phyloP scores from a whole-genome alignment of 75 land plant species.

The Selaginella moellendorffii region DNA sequence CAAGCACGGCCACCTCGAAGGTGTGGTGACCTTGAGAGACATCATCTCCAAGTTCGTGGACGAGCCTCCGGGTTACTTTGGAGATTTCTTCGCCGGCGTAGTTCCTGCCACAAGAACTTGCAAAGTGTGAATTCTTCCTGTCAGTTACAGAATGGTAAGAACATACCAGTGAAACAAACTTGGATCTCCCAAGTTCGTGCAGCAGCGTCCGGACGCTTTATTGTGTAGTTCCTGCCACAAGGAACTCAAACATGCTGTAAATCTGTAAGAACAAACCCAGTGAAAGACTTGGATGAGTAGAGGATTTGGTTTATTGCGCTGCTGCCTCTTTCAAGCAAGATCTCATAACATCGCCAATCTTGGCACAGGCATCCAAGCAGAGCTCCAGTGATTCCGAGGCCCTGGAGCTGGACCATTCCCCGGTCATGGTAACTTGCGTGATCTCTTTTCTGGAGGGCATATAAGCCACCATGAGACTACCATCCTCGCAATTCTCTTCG shows the following conservation, averaged over 20 bases:
- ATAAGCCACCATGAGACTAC: conserved; percentile 56
- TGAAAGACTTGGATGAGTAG: too few relatives aligned
- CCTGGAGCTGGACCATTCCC: conserved; percentile 75
- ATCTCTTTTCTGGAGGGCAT: conserved; percentile 88
- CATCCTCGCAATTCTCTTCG: conserved; percentile 87
- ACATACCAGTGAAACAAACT: too few relatives aligned
- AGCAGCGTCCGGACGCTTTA: too few relatives aligned
- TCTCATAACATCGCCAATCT: conserved; percentile 56
- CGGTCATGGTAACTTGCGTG: conserved; percentile 75
- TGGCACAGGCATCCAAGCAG: conserved; percentile 60
- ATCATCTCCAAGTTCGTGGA: conserved; percentile 77
- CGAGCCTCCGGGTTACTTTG: conserved; percentile 77
- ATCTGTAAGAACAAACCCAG: too few relatives aligned
- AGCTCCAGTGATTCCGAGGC: conserved; percentile 73
- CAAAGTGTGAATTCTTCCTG: too few relatives aligned
- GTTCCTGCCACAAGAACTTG: conserved; percentile 50
- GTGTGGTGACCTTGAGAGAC: conserved; percentile 72
- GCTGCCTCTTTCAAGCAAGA: conserved; percentile 60
- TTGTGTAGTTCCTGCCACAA: too few relatives aligned
- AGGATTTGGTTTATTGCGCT: too few relatives aligned
- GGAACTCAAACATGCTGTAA: too few relatives aligned
- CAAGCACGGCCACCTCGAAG: conserved; percentile 42
- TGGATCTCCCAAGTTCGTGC: too few relatives aligned
- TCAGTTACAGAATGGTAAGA: too few relatives aligned
- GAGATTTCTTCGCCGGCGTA: conserved; percentile 75